Evolutionary conservation across 139 green algal genomes (phyloP).

Genomic region (Micromonas pusilla): DNA sequence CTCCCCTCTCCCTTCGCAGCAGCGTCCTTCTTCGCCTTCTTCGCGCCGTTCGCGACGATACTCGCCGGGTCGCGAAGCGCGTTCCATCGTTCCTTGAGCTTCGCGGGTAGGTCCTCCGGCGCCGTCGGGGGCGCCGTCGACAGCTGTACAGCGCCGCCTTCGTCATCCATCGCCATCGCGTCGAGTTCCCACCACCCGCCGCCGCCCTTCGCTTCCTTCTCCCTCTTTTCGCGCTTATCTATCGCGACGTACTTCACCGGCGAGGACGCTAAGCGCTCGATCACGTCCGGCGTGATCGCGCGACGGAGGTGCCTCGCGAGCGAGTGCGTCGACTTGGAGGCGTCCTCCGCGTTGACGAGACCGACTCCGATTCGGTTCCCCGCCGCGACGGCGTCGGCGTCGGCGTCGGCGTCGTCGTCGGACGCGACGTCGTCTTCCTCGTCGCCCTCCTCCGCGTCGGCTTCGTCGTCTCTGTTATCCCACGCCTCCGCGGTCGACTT

Average conservation of each 20-base stretch:
- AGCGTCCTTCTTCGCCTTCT: background rate
- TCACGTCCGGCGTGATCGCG: background rate
- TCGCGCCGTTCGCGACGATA: background rate
- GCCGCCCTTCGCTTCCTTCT: background rate
- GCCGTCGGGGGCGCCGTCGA: background rate
- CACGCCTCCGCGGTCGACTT: background rate
- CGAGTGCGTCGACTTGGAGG: background rate
- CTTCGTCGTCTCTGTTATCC: background rate
- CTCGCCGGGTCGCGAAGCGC: background rate
- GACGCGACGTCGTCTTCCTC: background rate
- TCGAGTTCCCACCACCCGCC: background rate
- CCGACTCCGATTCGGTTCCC: too few relatives aligned
- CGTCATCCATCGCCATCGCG: background rate
- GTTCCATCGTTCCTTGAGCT: background rate
- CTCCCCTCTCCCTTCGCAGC: too few relatives aligned
- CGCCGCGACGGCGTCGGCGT: background rate
- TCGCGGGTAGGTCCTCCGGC: background rate
- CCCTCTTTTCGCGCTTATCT: background rate
- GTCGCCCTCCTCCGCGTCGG: slow-evolving; percentile 3
- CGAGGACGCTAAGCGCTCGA: background rate
- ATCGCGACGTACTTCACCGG: background rate
- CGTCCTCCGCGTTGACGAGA: too few relatives aligned
- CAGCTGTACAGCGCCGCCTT: background rate
- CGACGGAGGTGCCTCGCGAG: background rate
- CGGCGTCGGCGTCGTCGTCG: background rate